These are phyloP conservation scores for Pleurotus citrinopileatus DNA, from an alignment of 768 basidiomycete genomes.

Conservation along the genomic window DNA sequence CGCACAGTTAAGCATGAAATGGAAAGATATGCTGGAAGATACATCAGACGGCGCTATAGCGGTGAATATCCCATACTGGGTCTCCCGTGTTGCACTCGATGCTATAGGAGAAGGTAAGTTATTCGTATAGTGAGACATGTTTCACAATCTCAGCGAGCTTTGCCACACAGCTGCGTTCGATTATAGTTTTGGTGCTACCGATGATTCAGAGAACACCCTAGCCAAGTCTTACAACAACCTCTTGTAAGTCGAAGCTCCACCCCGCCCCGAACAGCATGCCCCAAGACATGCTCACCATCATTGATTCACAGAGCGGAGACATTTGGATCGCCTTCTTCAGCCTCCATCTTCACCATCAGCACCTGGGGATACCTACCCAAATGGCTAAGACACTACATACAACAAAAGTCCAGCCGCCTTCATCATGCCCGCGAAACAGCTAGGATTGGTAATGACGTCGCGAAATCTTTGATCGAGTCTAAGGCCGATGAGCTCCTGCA, in stretches of 20 bases:
- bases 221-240: constrained; percentile 52
- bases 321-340: constrained; percentile 16
- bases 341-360: constrained; percentile 18
- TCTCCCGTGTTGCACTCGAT: constrained; percentile 33
- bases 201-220: constrained; percentile 47
- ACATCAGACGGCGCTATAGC: constrained; percentile 17
- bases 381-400: constrained; percentile 23
- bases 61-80: constrained; percentile 19
- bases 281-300: background rate
- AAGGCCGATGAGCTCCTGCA: constrained; percentile 20
- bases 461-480: constrained; percentile 20
- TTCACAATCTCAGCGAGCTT: no score
- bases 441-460: constrained; percentile 16
- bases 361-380: constrained; percentile 19
- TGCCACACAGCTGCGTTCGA: constrained; percentile 55
- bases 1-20: constrained; percentile 20
- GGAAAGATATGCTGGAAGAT: constrained; percentile 21
- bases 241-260: constrained; percentile 25
- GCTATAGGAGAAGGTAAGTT: constrained; percentile 33
- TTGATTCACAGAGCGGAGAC: constrained; percentile 13
- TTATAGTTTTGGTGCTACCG: constrained; percentile 52
- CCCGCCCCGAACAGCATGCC: background rate
- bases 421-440: constrained; percentile 17
- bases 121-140: no score
- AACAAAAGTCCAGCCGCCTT: constrained; percentile 18